Percentiles rank a stretch among this genome's conserved stretches.
phyloP scores from a whole-genome alignment of 176 grass and related monocot genomes.

The Carex cristatella region DNA sequence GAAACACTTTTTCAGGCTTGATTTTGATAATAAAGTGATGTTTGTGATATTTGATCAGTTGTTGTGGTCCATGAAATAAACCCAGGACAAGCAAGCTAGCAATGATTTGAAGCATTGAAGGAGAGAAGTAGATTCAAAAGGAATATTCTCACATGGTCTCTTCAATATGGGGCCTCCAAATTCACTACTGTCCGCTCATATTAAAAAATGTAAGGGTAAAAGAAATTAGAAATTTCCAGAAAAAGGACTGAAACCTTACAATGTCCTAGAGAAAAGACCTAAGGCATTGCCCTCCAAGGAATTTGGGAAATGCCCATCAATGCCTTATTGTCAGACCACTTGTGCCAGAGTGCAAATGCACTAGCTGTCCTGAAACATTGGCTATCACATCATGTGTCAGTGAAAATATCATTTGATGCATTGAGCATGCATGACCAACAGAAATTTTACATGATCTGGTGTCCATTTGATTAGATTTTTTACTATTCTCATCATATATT shows the following conservation, averaged over 20 bases:
- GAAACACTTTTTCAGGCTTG: background rate
- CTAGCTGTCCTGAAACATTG: background rate
- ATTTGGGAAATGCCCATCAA: conserved; percentile 6
- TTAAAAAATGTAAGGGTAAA: background rate
- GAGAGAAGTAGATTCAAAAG: background rate
- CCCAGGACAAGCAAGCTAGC: background rate
- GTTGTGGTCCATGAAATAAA: background rate
- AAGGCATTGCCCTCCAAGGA: conserved; percentile 11
- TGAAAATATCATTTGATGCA: background rate
- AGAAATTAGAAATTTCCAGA: conserved; percentile 2
- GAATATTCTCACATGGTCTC: background rate
- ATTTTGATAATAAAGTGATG: background rate
- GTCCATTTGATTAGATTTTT: background rate
- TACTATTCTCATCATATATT: background rate
- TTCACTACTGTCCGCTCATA: background rate
- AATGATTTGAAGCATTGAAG: background rate
- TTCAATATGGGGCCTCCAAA: background rate
- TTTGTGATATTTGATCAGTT: background rate
- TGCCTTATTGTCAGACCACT: background rate
- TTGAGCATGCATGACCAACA: background rate
- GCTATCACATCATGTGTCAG: conserved; percentile 12
- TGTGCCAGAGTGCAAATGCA: background rate
- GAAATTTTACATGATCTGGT: background rate
- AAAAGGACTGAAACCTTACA: background rate
- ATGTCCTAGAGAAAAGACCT: background rate